phyloP scores from a whole-genome alignment of 768 basidiomycete species.

The Pulveroboletus sp. region DNA sequence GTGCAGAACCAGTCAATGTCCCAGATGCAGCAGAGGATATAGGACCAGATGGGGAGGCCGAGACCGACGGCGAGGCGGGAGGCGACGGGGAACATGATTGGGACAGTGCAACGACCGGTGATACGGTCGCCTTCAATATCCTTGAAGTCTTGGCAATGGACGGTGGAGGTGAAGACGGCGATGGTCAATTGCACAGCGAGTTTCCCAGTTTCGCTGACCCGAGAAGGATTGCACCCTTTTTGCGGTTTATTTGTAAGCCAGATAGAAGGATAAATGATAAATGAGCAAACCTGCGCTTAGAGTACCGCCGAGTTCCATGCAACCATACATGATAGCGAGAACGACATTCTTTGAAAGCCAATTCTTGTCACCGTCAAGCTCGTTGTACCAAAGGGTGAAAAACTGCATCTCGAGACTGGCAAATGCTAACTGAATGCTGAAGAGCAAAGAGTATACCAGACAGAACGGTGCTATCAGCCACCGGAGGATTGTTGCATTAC shows the following conservation, averaged over 20 bases:
- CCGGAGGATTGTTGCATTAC: constrained; percentile 34
- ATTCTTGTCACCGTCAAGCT: constrained; percentile 35
- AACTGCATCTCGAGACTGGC: constrained; percentile 35
- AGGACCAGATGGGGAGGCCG: constrained; percentile 38
- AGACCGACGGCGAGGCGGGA: constrained; percentile 35
- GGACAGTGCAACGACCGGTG: constrained; percentile 41
- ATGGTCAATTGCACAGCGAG: constrained; percentile 36
- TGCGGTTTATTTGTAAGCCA: neutral
- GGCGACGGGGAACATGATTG: constrained; percentile 40
- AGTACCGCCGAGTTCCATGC: constrained; percentile 37
- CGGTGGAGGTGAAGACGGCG: constrained; percentile 42
- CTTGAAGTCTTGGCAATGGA: constrained; percentile 49
- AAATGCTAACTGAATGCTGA: constrained; percentile 29
- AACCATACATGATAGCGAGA: constrained; percentile 38
- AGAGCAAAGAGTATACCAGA: constrained; percentile 32
- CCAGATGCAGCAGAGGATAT: constrained; percentile 34
- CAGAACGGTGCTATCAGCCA: constrained; percentile 36
- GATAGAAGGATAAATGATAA: too few relatives aligned
- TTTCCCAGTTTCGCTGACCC: constrained; percentile 27
- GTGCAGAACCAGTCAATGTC: constrained; percentile 27
- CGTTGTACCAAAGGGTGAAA: constrained; percentile 38
- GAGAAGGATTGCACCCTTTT: constrained; percentile 13
- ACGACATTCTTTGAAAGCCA: constrained; percentile 39
- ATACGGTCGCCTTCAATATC: constrained; percentile 43
- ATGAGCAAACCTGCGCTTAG: constrained; percentile 34